Base-by-base conservation (phyloP, 2,329 filamentous ascomycete genomes). In the Cytospora piceae region DNA sequence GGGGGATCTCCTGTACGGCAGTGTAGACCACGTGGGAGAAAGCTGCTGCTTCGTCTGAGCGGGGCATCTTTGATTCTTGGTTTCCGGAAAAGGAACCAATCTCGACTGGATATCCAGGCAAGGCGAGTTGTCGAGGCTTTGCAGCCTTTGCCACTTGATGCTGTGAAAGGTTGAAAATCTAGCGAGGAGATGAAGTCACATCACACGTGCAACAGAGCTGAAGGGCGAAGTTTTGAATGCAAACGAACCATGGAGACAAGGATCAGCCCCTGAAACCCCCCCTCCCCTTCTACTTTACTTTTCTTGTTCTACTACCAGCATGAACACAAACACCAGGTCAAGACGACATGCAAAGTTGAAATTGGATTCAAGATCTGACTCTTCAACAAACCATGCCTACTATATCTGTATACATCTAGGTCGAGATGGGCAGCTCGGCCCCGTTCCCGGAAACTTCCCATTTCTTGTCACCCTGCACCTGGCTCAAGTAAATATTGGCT, bases 1-100 rank as follows among this genome's bases (percentile, higher is more conserved):
- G 74, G 0, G 95, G 94, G 37, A 98, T 91, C 75, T 97, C 88
- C 76, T 94, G 92, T 4, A 97, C 86, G 17, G 94, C 93, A 66
- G 83, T 80, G 79, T 96, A 97, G 58, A 97, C 93, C 54, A 90
- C 80, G 79, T 82, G 79, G 77, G 90, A 92, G 82, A 93, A 94
- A 24, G 89, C 84, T 69, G 83, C 82, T 15, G 90, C 90, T 77
- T 94, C 91, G 71, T 93, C 90, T 54, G 89, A 88, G 68, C 88
- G 87, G 22, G 89, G 75, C 90, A 93, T 92, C 15, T n/a, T n/a
- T 39, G 1, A 1, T 14, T n/a, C 7, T 11, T 5, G 3, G 1
- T 12, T 7, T n/a, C 34, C 34, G 9, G 17, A 12, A 5, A 9
- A 17, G 1, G 1, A 20, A 53, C 9, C 20, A n/a, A 2, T 4